phyloP scores from a whole-genome alignment of 1,284 basidiomycete genomes.

The Chiua sp. region DNA sequence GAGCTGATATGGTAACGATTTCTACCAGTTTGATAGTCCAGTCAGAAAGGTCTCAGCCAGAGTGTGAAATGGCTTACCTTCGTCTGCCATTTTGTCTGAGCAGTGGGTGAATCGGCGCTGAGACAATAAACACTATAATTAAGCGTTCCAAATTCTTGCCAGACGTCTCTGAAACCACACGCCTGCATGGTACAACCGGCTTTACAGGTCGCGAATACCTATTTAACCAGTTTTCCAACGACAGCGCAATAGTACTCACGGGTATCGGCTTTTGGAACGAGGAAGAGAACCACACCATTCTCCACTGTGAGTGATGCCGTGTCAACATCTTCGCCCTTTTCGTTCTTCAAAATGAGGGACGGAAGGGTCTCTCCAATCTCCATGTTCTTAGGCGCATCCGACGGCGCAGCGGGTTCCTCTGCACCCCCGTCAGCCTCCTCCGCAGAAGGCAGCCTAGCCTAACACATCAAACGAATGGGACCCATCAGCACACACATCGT shows the following conservation, averaged over 20 bases:
- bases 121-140: conserved; percentile 87
- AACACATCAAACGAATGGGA: not conserved
- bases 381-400: conserved; percentile 46
- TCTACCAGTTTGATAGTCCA: conserved; percentile 48
- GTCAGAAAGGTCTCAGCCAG: not conserved
- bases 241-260: conserved; percentile 50
- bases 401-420: conserved; percentile 9
- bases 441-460: conserved; percentile 27
- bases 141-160: conserved; percentile 71
- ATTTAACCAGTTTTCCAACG: not conserved
- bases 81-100: conserved; percentile 84
- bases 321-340: conserved; percentile 75
- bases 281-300: conserved; percentile 83
- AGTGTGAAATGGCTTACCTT: conserved; percentile 54
- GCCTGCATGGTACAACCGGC: conserved; percentile 91
- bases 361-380: conserved; percentile 83
- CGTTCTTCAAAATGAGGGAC: conserved; percentile 76
- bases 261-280: conserved; percentile 85
- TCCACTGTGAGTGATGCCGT: conserved; percentile 64
- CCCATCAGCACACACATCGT: not conserved
- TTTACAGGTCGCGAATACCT: not conserved
- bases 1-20: conserved; percentile 83
- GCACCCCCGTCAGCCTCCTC: conserved; percentile 13
- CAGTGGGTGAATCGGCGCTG: conserved; percentile 78
- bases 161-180: conserved; percentile 86